phyloP scores from a whole-genome alignment of 2,329 filamentous ascomycete genomes.

The Tolypocladium ophioglossoides region DNA sequence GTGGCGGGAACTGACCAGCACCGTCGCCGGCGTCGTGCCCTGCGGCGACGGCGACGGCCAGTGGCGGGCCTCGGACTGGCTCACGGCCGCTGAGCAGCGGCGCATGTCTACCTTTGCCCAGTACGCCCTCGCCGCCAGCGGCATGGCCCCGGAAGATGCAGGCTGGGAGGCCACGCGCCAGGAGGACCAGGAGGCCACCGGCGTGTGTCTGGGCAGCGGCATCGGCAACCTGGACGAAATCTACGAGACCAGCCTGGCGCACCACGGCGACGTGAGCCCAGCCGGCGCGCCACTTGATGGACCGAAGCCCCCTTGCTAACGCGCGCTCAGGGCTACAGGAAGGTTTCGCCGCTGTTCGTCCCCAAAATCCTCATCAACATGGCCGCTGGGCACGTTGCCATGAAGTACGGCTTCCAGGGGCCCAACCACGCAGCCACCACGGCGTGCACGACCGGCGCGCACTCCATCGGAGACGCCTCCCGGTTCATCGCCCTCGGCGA shows the following conservation, averaged over 20 bases:
- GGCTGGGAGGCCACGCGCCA: conserved; percentile 55
- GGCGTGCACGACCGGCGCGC: conserved; percentile 90
- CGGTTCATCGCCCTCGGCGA: conserved; percentile 86
- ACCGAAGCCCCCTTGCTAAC: background rate
- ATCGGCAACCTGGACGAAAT: conserved; percentile 92
- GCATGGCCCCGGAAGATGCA: conserved; percentile 79
- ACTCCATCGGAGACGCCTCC: conserved; percentile 90
- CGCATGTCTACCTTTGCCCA: conserved; percentile 89
- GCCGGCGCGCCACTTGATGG: too few species aligned
- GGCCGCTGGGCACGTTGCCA: conserved; percentile 87
- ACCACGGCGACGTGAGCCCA: conserved; percentile 54
- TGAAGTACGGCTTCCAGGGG: conserved; percentile 80
- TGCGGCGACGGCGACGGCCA: conserved; percentile 25
- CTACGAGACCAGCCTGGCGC: conserved; percentile 71
- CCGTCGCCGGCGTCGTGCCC: conserved; percentile 76
- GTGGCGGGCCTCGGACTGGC: conserved; percentile 46
- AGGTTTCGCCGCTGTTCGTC: conserved; percentile 88
- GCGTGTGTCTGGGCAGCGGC: conserved; percentile 87
- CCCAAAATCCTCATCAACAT: conserved; percentile 90
- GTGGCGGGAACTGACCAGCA: conserved; percentile 70
- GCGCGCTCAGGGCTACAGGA: conserved; percentile 65
- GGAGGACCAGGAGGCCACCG: conserved; percentile 64
- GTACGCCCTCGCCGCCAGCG: conserved; percentile 76
- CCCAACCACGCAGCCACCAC: conserved; percentile 91
- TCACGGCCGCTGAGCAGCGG: conserved; percentile 45